Evolutionary conservation across 148 eudicot genomes (phyloP), one percentile per base, ranked within the genome.

Genomic region (Dianthus caryophyllus): DNA sequence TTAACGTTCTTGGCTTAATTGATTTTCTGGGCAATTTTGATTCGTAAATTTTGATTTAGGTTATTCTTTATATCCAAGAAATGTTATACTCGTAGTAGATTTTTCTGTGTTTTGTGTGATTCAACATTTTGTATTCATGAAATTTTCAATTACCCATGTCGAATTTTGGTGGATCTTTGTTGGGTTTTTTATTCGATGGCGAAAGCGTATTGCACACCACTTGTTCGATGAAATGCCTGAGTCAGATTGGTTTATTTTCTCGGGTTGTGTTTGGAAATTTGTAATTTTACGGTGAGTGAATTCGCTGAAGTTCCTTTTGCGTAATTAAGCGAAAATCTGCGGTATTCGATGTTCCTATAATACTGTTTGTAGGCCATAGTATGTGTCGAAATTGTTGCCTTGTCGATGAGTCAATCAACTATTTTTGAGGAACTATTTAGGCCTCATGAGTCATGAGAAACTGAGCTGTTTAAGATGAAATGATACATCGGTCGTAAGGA

Each of bases 151-250:
- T 39, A 24, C 9, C 38, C 24, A 31, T 30, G 33, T 26, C 12
- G 16, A 39, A 41, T 12, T 1, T 11, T 56, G 57, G 57, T 30
- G 0, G 20, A n/a, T 20, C 12, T 36, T 26, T 26, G 15, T 15
- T 6, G 17, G 59, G 30, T 0, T 27, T 25, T 9, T 24, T 1
- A 7, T 17, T 18, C 13, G 53, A n/a, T 4, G 31, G n/a, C n/a
- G n/a, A n/a, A 21, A 2, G 22, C 20, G 33, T 20, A 0, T 2
- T 51, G 67, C 74, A 50, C 67, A 49, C 67, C 61, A 71, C 2
- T 1, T 71, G 67, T 71, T 71, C 22, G 74, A 51, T 36, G 47
- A 71, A 61, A 13, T 71, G 67, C 48, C 52, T 51, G 16, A 61
- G 2, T 52, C 67, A n/a, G 22, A 13, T 22, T 7, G 9, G 2